A percentile compares a stretch with the other conserved stretches of the same genome.
Evolutionary conservation across 495 filamentous ascomycete genomes (phyloP).

Genomic region (Penicillium manginii): DNA sequence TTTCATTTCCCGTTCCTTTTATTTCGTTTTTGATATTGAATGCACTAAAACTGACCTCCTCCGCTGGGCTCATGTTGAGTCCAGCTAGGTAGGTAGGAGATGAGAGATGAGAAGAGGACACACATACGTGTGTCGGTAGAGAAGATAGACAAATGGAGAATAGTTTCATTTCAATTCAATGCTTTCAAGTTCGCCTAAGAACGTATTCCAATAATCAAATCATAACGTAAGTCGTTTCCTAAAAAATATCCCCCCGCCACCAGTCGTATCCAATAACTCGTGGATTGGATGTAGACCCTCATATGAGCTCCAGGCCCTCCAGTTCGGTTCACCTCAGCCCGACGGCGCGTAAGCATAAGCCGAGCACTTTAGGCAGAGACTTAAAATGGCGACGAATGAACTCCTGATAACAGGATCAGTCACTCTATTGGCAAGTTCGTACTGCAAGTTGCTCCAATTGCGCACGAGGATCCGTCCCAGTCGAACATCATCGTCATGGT

Average conservation of each 20-base stretch:
- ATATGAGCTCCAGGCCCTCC: background rate
- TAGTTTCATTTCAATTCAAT: slow-evolving; percentile 1
- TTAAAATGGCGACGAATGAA: background rate
- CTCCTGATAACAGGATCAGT: background rate
- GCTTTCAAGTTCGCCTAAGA: background rate
- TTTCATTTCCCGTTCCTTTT: background rate
- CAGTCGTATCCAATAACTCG: too few species aligned
- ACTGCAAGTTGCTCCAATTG: background rate
- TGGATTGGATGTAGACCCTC: background rate
- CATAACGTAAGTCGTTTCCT: background rate
- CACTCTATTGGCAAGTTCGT: background rate
- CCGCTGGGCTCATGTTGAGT: background rate
- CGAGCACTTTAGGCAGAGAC: background rate
- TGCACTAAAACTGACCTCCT: background rate
- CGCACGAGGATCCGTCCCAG: background rate
- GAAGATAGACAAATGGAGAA: slow-evolving; percentile 1
- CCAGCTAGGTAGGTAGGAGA: too few species aligned
- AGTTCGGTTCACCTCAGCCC: background rate
- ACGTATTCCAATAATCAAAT: background rate
- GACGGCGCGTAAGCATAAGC: background rate
- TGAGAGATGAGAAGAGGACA: background rate
- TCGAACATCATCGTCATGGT: background rate
- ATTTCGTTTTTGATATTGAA: too few species aligned
- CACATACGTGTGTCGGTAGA: background rate
- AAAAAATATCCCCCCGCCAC: background rate